Conservation (phyloP, 306 rosid genomes). For the Urtica urens region DNA sequence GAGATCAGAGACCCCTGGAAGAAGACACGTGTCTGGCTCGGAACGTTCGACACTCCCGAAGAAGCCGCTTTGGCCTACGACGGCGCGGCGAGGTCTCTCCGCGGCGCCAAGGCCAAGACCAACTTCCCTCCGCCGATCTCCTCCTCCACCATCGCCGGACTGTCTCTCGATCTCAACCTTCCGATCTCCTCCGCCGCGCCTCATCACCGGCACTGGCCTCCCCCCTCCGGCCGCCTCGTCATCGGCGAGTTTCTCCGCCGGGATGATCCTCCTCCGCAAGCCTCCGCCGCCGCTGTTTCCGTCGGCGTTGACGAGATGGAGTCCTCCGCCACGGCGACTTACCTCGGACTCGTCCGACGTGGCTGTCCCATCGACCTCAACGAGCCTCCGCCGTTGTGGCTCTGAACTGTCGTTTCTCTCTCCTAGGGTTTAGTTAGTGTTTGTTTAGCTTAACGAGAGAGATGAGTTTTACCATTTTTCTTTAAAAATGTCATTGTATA, state of each 20-base stretch:
- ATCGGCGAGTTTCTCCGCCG: conserved; percentile 50
- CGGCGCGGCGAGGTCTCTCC: conserved; percentile 92
- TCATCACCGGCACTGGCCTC: conserved; percentile 21
- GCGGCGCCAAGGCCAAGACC: conserved; percentile 80
- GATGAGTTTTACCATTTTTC: no score
- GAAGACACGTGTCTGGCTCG: conserved; percentile 92
- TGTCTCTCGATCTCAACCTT: conserved; percentile 56
- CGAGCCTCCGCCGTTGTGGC: conserved; percentile 95
- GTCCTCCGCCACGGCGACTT: conserved; percentile 36
- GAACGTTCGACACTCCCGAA: conserved; percentile 91
- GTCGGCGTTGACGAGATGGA: conserved; percentile 3
- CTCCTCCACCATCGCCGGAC: conserved; percentile 21
- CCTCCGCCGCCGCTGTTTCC: background rate
- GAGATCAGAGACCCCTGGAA: conserved; percentile 97
- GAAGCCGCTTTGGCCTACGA: conserved; percentile 95
- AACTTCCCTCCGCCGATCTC: conserved; percentile 51
- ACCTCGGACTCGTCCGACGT: conserved; percentile 57
- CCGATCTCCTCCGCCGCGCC: conserved; percentile 20
- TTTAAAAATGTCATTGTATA: background rate
- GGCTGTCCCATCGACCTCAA: conserved; percentile 79
- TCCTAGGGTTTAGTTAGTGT: background rate
- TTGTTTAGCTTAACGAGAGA: no score
- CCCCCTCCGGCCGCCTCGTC: conserved; percentile 34
- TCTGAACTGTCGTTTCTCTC: conserved; percentile 15
- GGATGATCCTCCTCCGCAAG: conserved; percentile 22